Evolutionary conservation across 257 asterid genomes (phyloP).

Genomic region (Solanum chiquidenum): DNA sequence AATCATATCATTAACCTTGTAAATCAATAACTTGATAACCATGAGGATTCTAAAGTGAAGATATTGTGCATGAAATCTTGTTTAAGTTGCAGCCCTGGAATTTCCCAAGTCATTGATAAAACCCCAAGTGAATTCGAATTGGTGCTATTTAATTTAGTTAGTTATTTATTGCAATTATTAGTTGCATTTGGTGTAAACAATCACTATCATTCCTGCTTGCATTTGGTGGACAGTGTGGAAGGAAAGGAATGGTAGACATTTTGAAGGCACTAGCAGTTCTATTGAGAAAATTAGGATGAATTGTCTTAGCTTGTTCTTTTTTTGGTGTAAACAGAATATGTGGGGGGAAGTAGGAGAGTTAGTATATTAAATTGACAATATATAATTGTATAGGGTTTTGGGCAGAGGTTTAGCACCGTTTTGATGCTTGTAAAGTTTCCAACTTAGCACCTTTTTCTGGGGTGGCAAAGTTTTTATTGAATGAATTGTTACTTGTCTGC

Average conservation of each 20-base stretch:
- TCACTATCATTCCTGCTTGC: not conserved
- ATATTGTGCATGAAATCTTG: not conserved
- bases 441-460: not conserved
- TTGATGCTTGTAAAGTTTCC: not conserved
- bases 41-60: not conserved
- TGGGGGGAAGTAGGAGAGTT: not conserved
- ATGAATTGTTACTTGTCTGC: not conserved
- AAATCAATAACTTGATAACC: not conserved
- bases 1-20: not conserved
- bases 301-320: not conserved
- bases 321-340: not conserved
- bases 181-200: not conserved
- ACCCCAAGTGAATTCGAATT: not conserved
- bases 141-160: not conserved
- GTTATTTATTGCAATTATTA: not conserved
- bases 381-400: not conserved
- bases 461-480: not conserved
- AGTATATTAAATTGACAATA: not conserved
- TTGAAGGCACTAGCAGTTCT: not conserved
- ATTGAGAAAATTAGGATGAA: not conserved
- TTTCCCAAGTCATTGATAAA: not conserved
- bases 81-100: not conserved
- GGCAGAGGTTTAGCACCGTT: not conserved
- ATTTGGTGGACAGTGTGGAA: not conserved
- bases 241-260: not conserved